Evolutionary conservation across 31 red algal species (phyloP).

Genomic region (Asparagopsis taxiformis): DNA sequence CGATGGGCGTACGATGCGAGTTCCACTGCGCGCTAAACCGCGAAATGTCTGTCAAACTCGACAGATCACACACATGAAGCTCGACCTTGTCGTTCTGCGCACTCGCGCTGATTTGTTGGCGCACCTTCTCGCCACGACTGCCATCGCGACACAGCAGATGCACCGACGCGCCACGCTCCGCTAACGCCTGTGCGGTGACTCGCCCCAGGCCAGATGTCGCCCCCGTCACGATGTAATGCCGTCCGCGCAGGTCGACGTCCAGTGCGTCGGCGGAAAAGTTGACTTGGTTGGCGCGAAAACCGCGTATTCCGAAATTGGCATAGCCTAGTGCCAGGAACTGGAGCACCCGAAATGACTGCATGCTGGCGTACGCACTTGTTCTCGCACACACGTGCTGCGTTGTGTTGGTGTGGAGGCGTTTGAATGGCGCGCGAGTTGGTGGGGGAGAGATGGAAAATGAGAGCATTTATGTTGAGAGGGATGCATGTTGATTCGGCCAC

Average conservation of each 20-base stretch:
- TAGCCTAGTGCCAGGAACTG: conserved; percentile 68
- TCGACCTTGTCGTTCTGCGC: conserved; percentile 28
- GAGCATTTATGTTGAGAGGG: no score
- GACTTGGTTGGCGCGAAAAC: conserved; percentile 20
- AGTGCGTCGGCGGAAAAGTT: conserved; percentile 37
- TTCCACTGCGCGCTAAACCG: conserved; percentile 48
- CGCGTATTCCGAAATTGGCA: conserved; percentile 44
- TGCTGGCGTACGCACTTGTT: neutral
- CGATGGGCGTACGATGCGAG: conserved; percentile 21
- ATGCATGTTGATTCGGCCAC: no score
- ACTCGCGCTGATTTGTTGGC: conserved; percentile 21
- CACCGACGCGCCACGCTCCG: conserved; percentile 40
- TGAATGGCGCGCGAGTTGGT: no score
- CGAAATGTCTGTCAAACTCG: conserved; percentile 40
- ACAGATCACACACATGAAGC: conserved; percentile 76
- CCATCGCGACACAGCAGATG: conserved; percentile 80
- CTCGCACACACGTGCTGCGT: neutral
- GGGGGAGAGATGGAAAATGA: no score
- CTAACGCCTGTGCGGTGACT: conserved; percentile 72
- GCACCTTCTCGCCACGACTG: conserved; percentile 50
- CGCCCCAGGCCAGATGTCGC: conserved; percentile 83
- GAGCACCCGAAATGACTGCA: conserved; percentile 38
- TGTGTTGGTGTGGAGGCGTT: neutral
- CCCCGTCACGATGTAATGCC: conserved; percentile 81
- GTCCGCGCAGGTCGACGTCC: conserved; percentile 46